These are phyloP conservation scores for Eurotiales sp. DNA, from an alignment of 2,329 filamentous ascomycete species.

Conservation along the genomic window DNA sequence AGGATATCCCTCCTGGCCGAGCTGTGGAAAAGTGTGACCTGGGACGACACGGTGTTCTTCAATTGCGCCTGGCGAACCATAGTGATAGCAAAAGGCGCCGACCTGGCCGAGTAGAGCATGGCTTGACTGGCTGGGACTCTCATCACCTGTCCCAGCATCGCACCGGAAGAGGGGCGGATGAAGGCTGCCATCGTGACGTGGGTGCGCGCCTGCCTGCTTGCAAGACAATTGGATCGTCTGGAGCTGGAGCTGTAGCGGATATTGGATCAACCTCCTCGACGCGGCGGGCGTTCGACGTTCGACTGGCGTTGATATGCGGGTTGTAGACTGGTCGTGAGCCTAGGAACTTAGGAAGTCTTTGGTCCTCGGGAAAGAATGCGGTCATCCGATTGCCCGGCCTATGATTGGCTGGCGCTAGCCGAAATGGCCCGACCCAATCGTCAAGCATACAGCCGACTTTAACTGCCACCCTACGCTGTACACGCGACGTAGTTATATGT, in stretches of 20 bases:
- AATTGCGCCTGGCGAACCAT: constrained; percentile 20
- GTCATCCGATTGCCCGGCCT: constrained; percentile 33
- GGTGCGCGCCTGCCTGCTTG: too few relatives aligned
- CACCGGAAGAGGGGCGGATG: constrained; percentile 35
- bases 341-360: constrained; percentile 23
- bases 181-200: constrained; percentile 35
- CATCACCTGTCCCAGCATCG: constrained; percentile 34
- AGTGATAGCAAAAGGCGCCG: constrained; percentile 18
- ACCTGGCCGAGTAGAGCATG: constrained; percentile 21
- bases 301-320: background rate
- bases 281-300: background rate
- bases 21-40: constrained; percentile 81
- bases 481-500: too few relatives aligned
- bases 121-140: constrained; percentile 25
- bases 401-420: constrained; percentile 38
- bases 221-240: background rate
- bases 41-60: constrained; percentile 37
- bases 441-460: constrained; percentile 15
- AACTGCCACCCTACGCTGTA: too few relatives aligned
- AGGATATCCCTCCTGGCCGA: constrained; percentile 72
- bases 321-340: too few relatives aligned
- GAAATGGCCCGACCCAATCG: constrained; percentile 30
- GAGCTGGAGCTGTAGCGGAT: background rate
- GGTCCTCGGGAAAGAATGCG: constrained; percentile 39
- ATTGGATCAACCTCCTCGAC: background rate